Base-by-base conservation (phyloP, 257 asterid genomes). In the Ophiorrhiza pumila region DNA sequence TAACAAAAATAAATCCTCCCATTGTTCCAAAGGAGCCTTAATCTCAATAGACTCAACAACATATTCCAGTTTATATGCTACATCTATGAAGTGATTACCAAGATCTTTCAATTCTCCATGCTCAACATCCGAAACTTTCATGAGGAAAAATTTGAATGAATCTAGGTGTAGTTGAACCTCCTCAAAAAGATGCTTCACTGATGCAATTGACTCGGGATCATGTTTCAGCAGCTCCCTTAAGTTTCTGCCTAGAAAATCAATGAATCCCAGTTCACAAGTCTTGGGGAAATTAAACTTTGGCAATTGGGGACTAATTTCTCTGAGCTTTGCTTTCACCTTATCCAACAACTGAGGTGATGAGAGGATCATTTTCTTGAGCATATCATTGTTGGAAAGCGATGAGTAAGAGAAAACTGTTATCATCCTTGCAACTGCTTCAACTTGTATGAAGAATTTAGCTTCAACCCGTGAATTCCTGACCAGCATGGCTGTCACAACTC, bases 21-120 rank as follows among this genome's bases (percentile, higher is more conserved):
- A n/a, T n/a, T n/a, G n/a, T n/a, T n/a, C n/a, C 52, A 37, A 53
- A 25, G 18, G 18, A 50, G 64, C 65, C 34, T 55, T n/a, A 55
- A 39, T 13, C 22, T 45, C 61, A 35, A 32, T 34, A 3, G 6
- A 12, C 20, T 37, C 65, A 14, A 45, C 58, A 57, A 45, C 74
- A n/a, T 70, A 52, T 13, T 70, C 62, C 62, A 57, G 32, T 70
- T 70, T 41, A 53, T 52, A 34, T 37, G 74, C 52, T 27, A 70
- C 50, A 41, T 70, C 31, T 23, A 34, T 70, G 31, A 70, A 25
- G 62, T 55, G 41, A 35, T 52, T 15, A 31, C 34, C 53, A 23
- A 70, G 47, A 49, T 55, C 74, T n/a, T 69, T 50, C 31, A 35
- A 37, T 39, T 70, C 74, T 53, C 52, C 52, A 11, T 23, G 37